These are phyloP conservation scores for Boletus rubroflammeus DNA, from an alignment of 768 basidiomycete genomes.

Conservation along the genomic window DNA sequence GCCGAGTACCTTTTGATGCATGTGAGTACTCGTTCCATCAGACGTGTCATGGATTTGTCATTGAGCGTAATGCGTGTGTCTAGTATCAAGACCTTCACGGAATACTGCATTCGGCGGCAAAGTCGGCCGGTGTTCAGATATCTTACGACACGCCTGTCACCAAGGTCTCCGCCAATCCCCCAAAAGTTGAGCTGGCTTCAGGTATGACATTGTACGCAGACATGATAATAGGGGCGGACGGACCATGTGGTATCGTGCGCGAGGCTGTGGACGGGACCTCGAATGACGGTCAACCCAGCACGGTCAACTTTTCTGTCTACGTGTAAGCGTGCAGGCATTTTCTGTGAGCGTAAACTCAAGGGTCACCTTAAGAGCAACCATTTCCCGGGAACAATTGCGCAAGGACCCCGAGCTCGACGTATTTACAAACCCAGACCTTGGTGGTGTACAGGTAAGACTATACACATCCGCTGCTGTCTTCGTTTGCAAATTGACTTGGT, in stretches of 20 bases:
- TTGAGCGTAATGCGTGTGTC: neutral
- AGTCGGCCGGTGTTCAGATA: conserved; percentile 45
- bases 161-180: conserved; percentile 27
- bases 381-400: conserved; percentile 39
- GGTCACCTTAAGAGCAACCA: conserved; percentile 31
- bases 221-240: conserved; percentile 57
- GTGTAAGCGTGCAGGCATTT: conserved; percentile 32
- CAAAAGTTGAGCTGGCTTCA: conserved; percentile 33
- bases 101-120: conserved; percentile 44
- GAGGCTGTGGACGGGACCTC: conserved; percentile 31
- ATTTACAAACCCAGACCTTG: conserved; percentile 11
- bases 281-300: conserved; percentile 16
- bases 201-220: conserved; percentile 47
- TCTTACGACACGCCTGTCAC: conserved; percentile 38
- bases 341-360: neutral
- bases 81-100: conserved; percentile 53
- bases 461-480: neutral
- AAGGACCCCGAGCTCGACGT: conserved; percentile 38
- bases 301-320: conserved; percentile 36
- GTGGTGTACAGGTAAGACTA: conserved; percentile 13
- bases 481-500: neutral
- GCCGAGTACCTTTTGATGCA: conserved; percentile 48
- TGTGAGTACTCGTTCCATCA: conserved; percentile 29
- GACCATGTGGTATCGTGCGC: conserved; percentile 40
- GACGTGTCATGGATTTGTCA: neutral